Evolutionary conservation across 2,329 filamentous ascomycete species (phyloP).

Genomic region (Lojkania enalia): DNA sequence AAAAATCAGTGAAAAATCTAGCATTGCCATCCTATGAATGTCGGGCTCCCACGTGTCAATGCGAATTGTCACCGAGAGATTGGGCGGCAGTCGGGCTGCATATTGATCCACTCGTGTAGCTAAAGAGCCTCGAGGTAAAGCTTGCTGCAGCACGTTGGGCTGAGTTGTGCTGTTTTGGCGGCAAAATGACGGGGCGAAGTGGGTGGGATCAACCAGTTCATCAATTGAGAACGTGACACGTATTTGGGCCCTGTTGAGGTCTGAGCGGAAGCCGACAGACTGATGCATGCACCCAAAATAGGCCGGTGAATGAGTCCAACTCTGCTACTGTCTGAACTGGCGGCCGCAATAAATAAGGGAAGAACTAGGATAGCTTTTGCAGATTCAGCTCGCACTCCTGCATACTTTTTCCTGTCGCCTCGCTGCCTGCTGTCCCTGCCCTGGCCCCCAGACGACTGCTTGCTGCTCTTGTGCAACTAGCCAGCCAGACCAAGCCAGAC

Average conservation of each 20-base stretch:
- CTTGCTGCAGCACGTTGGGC: constrained; percentile 16
- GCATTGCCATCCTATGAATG: constrained; percentile 14
- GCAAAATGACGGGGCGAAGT: constrained; percentile 13
- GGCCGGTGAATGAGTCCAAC: constrained; percentile 10
- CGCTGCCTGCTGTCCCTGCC: constrained; percentile 2
- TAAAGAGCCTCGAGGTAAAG: constrained; percentile 15
- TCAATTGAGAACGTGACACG: constrained; percentile 18
- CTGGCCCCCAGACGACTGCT: too few relatives aligned
- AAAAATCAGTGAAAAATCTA: constrained; percentile 10
- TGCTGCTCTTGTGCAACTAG: constrained; percentile 15
- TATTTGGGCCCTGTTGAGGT: constrained; percentile 5
- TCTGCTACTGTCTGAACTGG: not conserved
- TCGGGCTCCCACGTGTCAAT: constrained; percentile 20
- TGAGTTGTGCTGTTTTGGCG: constrained; percentile 12
- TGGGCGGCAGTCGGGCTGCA: constrained; percentile 28
- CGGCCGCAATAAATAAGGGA: constrained; percentile 3
- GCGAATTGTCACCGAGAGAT: constrained; percentile 16
- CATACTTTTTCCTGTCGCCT: constrained; percentile 4
- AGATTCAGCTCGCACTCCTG: not conserved
- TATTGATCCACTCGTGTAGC: not conserved
- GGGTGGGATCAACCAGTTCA: constrained; percentile 12
- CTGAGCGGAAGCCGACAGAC: constrained; percentile 1
- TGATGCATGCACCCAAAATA: constrained; percentile 5
- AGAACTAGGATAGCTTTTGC: not conserved
- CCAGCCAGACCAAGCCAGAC: constrained; percentile 24